Base-by-base conservation (phyloP, 225 moss, liverwort and hornwort species). In the Marchantia polymorpha region DNA sequence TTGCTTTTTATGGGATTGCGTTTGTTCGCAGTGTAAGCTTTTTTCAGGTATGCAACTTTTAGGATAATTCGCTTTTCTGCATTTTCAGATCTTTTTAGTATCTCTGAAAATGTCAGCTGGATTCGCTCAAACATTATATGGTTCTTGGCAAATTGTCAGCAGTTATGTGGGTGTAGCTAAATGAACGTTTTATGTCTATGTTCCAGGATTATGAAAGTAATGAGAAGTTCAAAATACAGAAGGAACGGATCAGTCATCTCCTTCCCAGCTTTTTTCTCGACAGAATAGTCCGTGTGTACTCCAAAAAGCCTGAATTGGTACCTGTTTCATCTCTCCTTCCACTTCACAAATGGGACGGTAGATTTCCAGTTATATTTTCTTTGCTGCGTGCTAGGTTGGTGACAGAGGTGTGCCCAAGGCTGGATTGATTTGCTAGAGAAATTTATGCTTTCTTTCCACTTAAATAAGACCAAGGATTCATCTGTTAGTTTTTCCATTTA, bases 231-330 rank as follows among this genome's bases (percentile, higher is more conserved):
- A 82, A 83, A 51, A 93, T 96, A n/a, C 90, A 87, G 8, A 91
- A 91, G 84, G 95, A 96, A 16, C 90, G 89, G 22, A 92, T 93
- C 81, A 96, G 95, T 74, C 91, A 93, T 85, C 93, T 96, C 77
- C 88, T 96, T 69, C 95, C 95, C 51, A 86, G 83, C 52, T 52
- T 17, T 74, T 96, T 92, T 68, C 91, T 86, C 63, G 95, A 96
- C 86, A 87, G 89, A 76, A 91, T 96, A 56, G 94, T 96, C 74
- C 91, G 95, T 54, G 95, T 96, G 54, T 96, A 92, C 74, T 87
- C 95, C 0, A 96, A 93, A 86, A 96, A 92, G 72, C 92, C 93
- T 69, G 93, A 96, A 80, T 91, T 91, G 87, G 95, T 96, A 89
- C 25, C 7, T 55, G 25, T 85, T 70, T 20, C 47, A 15, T 58